A percentile compares a stretch with the other conserved stretches of the same genome.
phyloP scores from a whole-genome alignment of 805 yeast species.

The Barnettozyma sp. region DNA sequence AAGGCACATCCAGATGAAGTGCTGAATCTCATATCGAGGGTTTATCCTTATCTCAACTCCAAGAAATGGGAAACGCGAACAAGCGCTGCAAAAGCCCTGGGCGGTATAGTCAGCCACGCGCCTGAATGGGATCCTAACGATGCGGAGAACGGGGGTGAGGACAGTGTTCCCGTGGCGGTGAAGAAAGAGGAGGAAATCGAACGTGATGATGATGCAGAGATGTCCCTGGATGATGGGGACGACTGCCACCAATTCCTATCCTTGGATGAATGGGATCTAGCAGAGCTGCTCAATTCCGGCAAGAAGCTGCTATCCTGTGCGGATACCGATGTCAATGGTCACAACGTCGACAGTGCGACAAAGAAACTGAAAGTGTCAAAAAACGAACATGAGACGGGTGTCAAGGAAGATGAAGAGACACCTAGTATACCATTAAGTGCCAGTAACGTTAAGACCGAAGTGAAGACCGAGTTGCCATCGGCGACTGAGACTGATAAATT shows the following conservation, averaged over 20 bases:
- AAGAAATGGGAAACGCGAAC: slow-evolving; percentile 94
- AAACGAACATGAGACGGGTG: too few relatives aligned
- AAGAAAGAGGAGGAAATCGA: slow-evolving; percentile 10
- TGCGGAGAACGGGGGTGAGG: slow-evolving; percentile 21
- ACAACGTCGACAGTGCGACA: too few relatives aligned
- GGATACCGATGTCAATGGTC: slow-evolving; percentile 21
- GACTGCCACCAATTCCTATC: slow-evolving; percentile 35
- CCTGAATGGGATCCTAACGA: slow-evolving; percentile 75
- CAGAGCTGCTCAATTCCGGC: slow-evolving; percentile 43
- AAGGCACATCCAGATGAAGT: slow-evolving; percentile 93
- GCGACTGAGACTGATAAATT: slow-evolving; percentile 4
- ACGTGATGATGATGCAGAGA: slow-evolving; percentile 22
- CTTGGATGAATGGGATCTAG: slow-evolving; percentile 45
- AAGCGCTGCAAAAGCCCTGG: slow-evolving; percentile 91
- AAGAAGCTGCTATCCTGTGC: slow-evolving; percentile 35
- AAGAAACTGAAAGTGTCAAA: slow-evolving; percentile 34
- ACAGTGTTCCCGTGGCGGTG: too few relatives aligned
- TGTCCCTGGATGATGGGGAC: slow-evolving; percentile 20
- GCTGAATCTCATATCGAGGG: slow-evolving; percentile 73
- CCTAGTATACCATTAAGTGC: slow-evolving; percentile 33
- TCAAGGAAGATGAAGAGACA: slow-evolving; percentile 37
- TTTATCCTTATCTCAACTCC: slow-evolving; percentile 79
- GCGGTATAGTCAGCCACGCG: slow-evolving; percentile 81
- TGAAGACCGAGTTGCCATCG: slow-evolving; percentile 7
- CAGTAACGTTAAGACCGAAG: slow-evolving; percentile 36